These are phyloP conservation scores for Candida pseudoglaebosa DNA, from an alignment of 805 yeast species.

Conservation along the genomic window DNA sequence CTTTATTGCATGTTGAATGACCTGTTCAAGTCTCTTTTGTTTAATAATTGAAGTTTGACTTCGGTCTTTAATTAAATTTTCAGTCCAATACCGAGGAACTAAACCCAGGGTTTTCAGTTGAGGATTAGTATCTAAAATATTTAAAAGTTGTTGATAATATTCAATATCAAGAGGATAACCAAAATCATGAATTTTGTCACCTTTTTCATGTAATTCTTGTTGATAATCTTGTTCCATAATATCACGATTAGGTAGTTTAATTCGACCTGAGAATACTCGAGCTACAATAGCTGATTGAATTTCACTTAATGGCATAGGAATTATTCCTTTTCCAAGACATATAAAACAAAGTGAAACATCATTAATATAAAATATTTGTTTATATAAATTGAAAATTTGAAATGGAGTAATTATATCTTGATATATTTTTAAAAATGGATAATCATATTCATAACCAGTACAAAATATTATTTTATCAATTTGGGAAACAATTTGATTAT, in stretches of 20 bases:
- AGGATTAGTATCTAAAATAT: constrained; percentile 9
- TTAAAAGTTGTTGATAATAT: constrained; percentile 45
- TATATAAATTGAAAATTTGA: constrained; percentile 36
- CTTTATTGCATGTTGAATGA: constrained; percentile 9
- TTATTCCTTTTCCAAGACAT: constrained; percentile 43
- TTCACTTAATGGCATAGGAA: constrained; percentile 50
- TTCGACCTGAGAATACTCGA: constrained; percentile 39
- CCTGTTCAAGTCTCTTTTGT: constrained; percentile 5
- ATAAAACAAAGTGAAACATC: constrained; percentile 43
- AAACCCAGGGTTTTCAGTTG: constrained; percentile 5
- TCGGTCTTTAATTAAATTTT: constrained; percentile 4
- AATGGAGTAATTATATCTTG: constrained; percentile 18
- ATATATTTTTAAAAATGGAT: constrained; percentile 30
- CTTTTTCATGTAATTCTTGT: constrained; percentile 22
- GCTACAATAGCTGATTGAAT: constrained; percentile 44
- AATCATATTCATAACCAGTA: constrained; percentile 36
- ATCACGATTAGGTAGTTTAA: constrained; percentile 34
- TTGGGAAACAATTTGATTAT: constrained; percentile 19
- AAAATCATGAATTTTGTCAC: constrained; percentile 36
- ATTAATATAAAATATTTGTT: constrained; percentile 43
- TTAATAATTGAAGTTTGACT: constrained; percentile 5
- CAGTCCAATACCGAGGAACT: constrained; percentile 8
- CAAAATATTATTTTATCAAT: constrained; percentile 32
- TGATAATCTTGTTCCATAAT: constrained; percentile 32
- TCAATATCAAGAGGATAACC: constrained; percentile 55